These are phyloP conservation scores for Talinum fruticosum DNA, from an alignment of 148 eudicot species.

Conservation along the genomic window DNA sequence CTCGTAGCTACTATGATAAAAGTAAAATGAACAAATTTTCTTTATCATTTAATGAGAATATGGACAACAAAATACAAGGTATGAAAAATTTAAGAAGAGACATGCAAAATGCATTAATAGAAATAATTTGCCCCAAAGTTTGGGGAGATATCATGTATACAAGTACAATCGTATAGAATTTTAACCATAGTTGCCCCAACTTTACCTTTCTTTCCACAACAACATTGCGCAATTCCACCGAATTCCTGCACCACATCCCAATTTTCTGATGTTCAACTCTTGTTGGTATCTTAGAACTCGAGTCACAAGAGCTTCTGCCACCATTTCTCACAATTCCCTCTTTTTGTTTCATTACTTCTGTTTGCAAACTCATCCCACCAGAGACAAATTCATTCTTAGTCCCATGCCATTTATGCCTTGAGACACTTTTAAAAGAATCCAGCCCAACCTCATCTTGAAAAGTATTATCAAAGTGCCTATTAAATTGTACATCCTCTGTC, in stretches of 20 bases:
- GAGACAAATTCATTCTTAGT: slow-evolving; percentile 10
- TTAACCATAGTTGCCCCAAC: slow-evolving; percentile 21
- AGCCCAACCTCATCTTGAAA: slow-evolving; percentile 5
- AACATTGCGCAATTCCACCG: slow-evolving; percentile 9
- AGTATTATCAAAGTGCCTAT: neutral
- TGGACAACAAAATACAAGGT: slow-evolving; percentile 20
- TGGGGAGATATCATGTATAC: slow-evolving; percentile 24
- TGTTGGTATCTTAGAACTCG: slow-evolving; percentile 8
- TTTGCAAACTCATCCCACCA: slow-evolving; percentile 10
- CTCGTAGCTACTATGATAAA: neutral
- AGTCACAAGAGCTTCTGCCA: slow-evolving; percentile 5
- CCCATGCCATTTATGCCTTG: slow-evolving; percentile 9
- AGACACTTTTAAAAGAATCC: slow-evolving; percentile 15
- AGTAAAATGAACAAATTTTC: neutral
- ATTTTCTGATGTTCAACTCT: slow-evolving; percentile 13
- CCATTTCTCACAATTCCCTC: slow-evolving; percentile 9
- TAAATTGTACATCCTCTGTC: slow-evolving; percentile 9
- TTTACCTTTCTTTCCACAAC: slow-evolving; percentile 28
- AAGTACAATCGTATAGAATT: slow-evolving; percentile 15
- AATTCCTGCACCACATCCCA: slow-evolving; percentile 15
- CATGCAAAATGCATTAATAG: slow-evolving; percentile 19
- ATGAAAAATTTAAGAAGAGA: slow-evolving; percentile 15
- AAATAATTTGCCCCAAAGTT: slow-evolving; percentile 13
- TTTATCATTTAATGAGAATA: slow-evolving; percentile 14
- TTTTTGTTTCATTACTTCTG: slow-evolving; percentile 11